These are phyloP conservation scores for Austroboletus novae-zelandiae DNA, from an alignment of 1,284 basidiomycete species.

Conservation along the genomic window DNA sequence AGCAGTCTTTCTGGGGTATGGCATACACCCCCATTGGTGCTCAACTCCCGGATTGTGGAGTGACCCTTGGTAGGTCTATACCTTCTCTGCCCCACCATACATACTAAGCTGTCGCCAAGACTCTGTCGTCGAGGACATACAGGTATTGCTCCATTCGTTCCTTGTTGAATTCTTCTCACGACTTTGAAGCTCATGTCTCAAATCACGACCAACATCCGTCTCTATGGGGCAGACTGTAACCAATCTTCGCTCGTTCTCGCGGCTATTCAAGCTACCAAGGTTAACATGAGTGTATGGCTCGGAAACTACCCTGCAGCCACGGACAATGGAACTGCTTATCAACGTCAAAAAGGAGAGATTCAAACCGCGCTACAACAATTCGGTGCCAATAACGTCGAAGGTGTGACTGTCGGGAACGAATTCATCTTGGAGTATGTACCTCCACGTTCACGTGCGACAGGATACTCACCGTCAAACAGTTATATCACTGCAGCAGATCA, in stretches of 20 bases:
- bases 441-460: neutral
- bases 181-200: slow-evolving; percentile 51
- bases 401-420: slow-evolving; percentile 82
- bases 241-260: slow-evolving; percentile 62
- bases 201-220: slow-evolving; percentile 52
- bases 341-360: slow-evolving; percentile 69
- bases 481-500: slow-evolving; percentile 46
- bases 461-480: slow-evolving; percentile 35
- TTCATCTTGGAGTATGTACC: slow-evolving; percentile 72
- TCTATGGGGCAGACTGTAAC: slow-evolving; percentile 61
- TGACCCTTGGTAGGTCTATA: slow-evolving; percentile 39
- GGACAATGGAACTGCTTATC: slow-evolving; percentile 67
- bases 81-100: neutral
- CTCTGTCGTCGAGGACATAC: slow-evolving; percentile 51
- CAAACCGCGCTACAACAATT: slow-evolving; percentile 71
- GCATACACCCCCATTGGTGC: slow-evolving; percentile 69
- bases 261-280: slow-evolving; percentile 86
- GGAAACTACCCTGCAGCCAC: slow-evolving; percentile 72
- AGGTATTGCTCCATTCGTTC: slow-evolving; percentile 30
- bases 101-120: slow-evolving; percentile 19
- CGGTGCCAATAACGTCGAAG: slow-evolving; percentile 73
- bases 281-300: slow-evolving; percentile 83
- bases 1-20: slow-evolving; percentile 68
- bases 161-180: slow-evolving; percentile 9
- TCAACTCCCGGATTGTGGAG: slow-evolving; percentile 50